These are phyloP conservation scores for Aquilaria sinensis DNA, from an alignment of 345 rosid genomes.

Conservation along the genomic window DNA sequence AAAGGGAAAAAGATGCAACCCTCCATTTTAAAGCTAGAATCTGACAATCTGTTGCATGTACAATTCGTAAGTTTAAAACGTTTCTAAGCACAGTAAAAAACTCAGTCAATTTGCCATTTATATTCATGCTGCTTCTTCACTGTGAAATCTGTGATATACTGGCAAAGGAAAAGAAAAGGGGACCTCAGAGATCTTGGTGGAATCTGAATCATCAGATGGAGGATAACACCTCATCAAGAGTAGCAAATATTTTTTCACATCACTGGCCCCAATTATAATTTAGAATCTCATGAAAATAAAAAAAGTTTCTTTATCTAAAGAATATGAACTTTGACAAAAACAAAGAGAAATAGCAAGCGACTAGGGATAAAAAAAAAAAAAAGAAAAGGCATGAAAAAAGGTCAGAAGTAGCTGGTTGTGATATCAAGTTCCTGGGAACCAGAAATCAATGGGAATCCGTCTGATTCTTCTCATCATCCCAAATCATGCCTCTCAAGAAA, in stretches of 20 bases:
- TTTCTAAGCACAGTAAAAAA: no score
- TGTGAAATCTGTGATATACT: no score
- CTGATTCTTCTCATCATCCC: conserved; percentile 49
- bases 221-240: conserved; percentile 28
- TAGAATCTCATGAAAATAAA: background rate
- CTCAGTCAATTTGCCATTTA: no score
- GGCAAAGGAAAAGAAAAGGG: background rate
- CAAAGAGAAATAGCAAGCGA: no score
- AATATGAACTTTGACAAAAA: no score
- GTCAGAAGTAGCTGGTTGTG: conserved; percentile 51
- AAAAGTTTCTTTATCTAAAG: background rate
- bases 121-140: no score
- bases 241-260: conserved; percentile 44
- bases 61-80: no score
- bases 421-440: conserved; percentile 14
- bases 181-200: conserved; percentile 60
- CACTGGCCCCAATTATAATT: conserved; percentile 17
- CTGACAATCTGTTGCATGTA: no score
- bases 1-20: no score
- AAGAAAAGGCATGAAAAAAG: background rate
- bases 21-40: no score
- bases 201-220: conserved; percentile 28
- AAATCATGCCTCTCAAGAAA: background rate
- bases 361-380: background rate
- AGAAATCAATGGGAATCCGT: conserved; percentile 63